These are phyloP conservation scores for Dipteronia sinensis DNA, from an alignment of 345 rosid genomes.

Conservation along the genomic window DNA sequence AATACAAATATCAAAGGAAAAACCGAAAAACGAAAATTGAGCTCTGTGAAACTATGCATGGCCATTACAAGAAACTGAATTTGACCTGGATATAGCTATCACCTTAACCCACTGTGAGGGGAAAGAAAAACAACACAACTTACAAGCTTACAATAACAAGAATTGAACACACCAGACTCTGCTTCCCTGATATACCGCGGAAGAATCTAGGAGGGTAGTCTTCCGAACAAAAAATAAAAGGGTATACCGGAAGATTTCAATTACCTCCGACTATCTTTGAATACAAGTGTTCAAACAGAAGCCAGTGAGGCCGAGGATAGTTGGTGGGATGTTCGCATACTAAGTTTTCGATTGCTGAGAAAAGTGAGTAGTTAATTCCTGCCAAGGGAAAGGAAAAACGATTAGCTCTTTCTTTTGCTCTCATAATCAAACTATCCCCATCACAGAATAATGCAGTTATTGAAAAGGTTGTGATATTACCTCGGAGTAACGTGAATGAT, in stretches of 20 bases:
- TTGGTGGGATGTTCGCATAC: conserved; percentile 16
- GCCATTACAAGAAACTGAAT: conserved; percentile 15
- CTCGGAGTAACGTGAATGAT: conserved; percentile 84
- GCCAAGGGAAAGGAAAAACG: conserved; percentile 18
- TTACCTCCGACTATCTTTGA: conserved; percentile 18
- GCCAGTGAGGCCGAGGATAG: conserved; percentile 10
- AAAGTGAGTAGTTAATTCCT: conserved; percentile 69
- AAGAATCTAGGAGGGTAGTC: conserved; percentile 11
- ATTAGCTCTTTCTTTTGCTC: conserved; percentile 2
- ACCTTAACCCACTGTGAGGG: conserved; percentile 15
- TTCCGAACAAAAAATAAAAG: conserved; percentile 7
- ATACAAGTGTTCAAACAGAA: conserved; percentile 15
- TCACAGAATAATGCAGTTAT: not conserved
- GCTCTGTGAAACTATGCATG: not conserved
- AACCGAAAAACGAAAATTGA: not conserved
- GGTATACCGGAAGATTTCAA: conserved; percentile 17
- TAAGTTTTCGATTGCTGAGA: conserved; percentile 49
- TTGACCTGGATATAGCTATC: not conserved
- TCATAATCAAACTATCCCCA: not conserved
- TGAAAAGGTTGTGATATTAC: conserved; percentile 36
- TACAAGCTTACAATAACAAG: conserved; percentile 17
- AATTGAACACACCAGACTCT: conserved; percentile 13
- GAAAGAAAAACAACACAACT: conserved; percentile 12
- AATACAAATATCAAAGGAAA: conserved; percentile 1
- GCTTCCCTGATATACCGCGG: conserved; percentile 9